phyloP scores from a whole-genome alignment of 2,329 filamentous ascomycete species.

The Beauveria scarabaeidicola region DNA sequence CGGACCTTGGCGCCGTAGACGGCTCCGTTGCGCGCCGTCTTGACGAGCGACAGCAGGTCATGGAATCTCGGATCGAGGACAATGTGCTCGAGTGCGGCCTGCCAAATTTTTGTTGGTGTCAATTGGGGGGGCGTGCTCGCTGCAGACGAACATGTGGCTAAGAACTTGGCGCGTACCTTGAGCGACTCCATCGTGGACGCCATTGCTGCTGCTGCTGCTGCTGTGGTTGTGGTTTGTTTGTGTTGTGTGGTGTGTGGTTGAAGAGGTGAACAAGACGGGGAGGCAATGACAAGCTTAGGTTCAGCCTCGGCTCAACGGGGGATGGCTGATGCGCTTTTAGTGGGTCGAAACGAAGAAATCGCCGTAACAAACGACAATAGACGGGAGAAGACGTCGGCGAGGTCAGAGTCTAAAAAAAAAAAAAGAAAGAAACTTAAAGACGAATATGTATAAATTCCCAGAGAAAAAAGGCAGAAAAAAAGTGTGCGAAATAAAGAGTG shows the following conservation, averaged over 20 bases:
- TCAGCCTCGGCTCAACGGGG: too few species aligned
- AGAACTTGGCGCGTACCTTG: conserved; percentile 20
- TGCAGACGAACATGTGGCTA: not conserved
- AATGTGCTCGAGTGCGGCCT: conserved; percentile 66
- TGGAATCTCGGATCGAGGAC: conserved; percentile 79
- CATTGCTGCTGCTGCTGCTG: conserved; percentile 16
- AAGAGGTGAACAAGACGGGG: too few species aligned
- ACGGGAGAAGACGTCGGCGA: too few species aligned
- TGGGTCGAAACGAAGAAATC: too few species aligned
- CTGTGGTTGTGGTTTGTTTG: not conserved
- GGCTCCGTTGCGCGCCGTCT: conserved; percentile 91
- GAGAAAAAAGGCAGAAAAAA: not conserved
- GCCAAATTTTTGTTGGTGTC: not conserved
- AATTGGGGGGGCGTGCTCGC: not conserved
- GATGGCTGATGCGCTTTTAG: too few species aligned
- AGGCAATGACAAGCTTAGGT: too few species aligned
- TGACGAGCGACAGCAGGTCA: conserved; percentile 75
- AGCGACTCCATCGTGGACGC: conserved; percentile 21
- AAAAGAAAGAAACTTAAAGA: not conserved
- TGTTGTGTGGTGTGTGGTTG: too few species aligned
- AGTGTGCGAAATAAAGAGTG: not conserved
- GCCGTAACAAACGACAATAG: too few species aligned
- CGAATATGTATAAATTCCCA: not conserved
- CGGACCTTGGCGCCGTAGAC: conserved; percentile 97
- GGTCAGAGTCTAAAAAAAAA: not conserved